These are phyloP conservation scores for Bombardia bombarda DNA, from an alignment of 495 filamentous ascomycete genomes.

Conservation along the genomic window DNA sequence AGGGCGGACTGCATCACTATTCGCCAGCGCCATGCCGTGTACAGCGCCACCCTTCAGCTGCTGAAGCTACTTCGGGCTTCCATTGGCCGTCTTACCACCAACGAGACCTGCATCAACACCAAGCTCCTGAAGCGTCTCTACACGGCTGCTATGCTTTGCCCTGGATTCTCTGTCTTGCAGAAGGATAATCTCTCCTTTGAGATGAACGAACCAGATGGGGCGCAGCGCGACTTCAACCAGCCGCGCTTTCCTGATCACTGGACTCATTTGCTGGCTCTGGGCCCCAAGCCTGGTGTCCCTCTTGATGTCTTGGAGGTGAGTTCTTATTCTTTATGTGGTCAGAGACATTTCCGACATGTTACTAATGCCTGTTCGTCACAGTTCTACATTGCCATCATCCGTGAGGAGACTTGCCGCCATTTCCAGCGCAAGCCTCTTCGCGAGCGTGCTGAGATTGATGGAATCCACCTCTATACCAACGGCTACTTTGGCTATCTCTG, in stretches of 20 bases:
- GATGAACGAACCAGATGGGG: conserved; percentile 11
- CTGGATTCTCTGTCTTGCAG: conserved; percentile 56
- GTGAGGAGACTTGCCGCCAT: conserved; percentile 31
- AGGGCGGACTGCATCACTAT: conserved; percentile 54
- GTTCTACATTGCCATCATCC: conserved; percentile 48
- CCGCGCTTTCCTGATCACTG: conserved; percentile 32
- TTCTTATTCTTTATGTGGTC: conserved; percentile 1
- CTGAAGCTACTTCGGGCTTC: conserved; percentile 20
- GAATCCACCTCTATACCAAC: conserved; percentile 2
- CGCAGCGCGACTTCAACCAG: conserved; percentile 21
- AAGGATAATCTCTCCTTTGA: conserved; percentile 41
- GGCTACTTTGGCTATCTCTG: conserved; percentile 39
- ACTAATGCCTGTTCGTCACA: conserved; percentile 23
- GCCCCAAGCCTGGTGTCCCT: conserved; percentile 30
- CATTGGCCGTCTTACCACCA: conserved; percentile 22
- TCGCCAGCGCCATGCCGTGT: conserved; percentile 51
- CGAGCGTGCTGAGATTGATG: conserved; percentile 25
- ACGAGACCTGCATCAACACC: conserved; percentile 39
- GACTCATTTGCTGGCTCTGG: conserved; percentile 32
- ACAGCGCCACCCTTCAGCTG: conserved; percentile 42
- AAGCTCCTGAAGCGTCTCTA: conserved; percentile 52
- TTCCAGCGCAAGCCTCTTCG: conserved; percentile 11
- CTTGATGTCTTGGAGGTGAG: conserved; percentile 41
- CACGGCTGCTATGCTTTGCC: conserved; percentile 50
- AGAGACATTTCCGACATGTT: conserved; percentile 1